Evolutionary conservation across 1,284 basidiomycete genomes (phyloP), one percentile per base, ranked within the genome.

Genomic region (Leccinum fallax): DNA sequence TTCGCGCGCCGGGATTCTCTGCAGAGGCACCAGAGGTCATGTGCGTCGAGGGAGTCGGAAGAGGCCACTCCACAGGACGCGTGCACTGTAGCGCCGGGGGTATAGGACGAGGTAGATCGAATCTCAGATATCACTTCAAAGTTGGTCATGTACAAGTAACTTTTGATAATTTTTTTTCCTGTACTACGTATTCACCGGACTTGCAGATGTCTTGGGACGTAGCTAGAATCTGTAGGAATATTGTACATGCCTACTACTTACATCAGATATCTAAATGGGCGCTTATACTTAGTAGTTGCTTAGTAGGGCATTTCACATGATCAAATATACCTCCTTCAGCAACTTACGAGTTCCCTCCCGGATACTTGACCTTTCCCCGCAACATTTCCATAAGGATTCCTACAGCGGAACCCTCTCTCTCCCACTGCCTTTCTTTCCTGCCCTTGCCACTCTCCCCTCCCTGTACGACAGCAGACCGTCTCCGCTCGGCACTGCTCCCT

Each of bases 331-430:
- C 15, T 9, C 16, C 30, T 13, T 46, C 11, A 46, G 28, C 40
- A 34, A 32, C 43, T 49, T 62, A 70, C 15, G 49, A 57, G 11
- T 60, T 70, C 52, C 61, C 69, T 56, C 63, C 69, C 4, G 72
- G 58, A 61, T 74, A 73, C 49, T 48, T 74, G 43, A 73, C 43
- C 30, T 63, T 71, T 9, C 72, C 72, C 56, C 69, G 69, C 0
- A 71, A 58, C 32, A 71, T 67, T 8, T 71, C 69, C 65, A 71
- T 74, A 38, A 71, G 71, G 15, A 71, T 59, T n/a, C 71, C 72
- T 7, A 74, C 62, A 21, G 74, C 74, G 5, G 74, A 75, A 21
- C 73, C 61, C 30, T 72, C 73, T 19, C 59, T 64, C 30, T 73
- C 74, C 10, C 63, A 64, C 30, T 71, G 66, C 58, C 60, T 72